phyloP scores from a whole-genome alignment of 345 rosid genomes.

The Salix koriyanagi region DNA sequence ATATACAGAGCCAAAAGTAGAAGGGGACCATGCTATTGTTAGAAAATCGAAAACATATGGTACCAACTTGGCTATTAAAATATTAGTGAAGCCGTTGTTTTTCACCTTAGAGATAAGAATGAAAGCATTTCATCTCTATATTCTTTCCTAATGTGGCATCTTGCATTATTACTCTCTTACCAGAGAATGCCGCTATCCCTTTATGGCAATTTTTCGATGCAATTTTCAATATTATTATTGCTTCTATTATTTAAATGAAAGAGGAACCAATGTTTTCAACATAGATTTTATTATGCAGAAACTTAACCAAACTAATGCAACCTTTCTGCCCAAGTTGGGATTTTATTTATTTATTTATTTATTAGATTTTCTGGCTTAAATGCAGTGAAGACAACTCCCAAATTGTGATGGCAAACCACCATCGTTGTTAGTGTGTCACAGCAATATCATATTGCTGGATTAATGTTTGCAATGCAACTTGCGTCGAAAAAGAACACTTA shows the following conservation, averaged over 20 bases:
- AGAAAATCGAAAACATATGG: background rate
- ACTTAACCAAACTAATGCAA: background rate
- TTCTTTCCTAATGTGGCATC: slow-evolving; percentile 37
- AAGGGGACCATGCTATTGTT: background rate
- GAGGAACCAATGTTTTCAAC: background rate
- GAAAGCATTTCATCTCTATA: background rate
- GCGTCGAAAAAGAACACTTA: background rate
- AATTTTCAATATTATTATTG: slow-evolving; percentile 11
- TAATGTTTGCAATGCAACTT: background rate
- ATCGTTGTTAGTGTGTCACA: background rate
- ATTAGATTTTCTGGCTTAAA: too few species aligned
- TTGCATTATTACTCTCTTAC: background rate
- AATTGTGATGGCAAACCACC: background rate
- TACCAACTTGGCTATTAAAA: slow-evolving; percentile 14
- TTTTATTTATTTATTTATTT: too few species aligned
- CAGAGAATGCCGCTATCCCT: slow-evolving; percentile 13
- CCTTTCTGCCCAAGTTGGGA: too few species aligned
- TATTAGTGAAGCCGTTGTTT: slow-evolving; percentile 6
- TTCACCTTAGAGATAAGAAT: background rate
- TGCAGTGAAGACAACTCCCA: too few species aligned
- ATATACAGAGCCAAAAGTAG: background rate
- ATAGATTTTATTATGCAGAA: too few species aligned
- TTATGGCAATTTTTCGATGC: slow-evolving; percentile 13
- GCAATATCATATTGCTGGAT: background rate
- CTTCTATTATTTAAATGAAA: slow-evolving; percentile 12